Evolutionary conservation across 352 stramenopile species (phyloP), one percentile per base, ranked within the genome.

Genomic region (Aphanomyces cochlioides): DNA sequence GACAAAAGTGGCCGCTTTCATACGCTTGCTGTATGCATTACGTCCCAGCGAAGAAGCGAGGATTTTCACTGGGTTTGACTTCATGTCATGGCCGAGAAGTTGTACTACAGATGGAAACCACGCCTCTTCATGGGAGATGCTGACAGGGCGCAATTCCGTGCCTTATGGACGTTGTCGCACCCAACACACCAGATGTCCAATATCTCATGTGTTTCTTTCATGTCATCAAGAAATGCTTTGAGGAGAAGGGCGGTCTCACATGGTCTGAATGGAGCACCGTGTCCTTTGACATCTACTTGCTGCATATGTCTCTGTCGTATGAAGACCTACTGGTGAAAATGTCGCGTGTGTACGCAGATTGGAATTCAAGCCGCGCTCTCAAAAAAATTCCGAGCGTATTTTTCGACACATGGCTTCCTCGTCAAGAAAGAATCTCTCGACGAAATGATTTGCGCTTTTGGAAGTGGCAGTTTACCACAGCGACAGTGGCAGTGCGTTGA

Each of bases 341-440:
- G 45, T 15, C 13, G 13, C 13, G 13, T n/a, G 45, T 19, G 45
- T 19, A 2, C 2, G 45, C 45, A 53, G n/a, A 53, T 53, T 53
- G 45, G 45, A 19, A 53, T n/a, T 15, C 13, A 15, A 53, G n/a
- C 45, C 45, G 45, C 45, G n/a, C 45, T 19, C 45, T 53, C n/a
- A 1, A 15, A 19, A 2, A 53, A 2, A 19, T 53, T 53, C 45
- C 45, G 45, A 53, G 2, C 45, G 13, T 53, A 53, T 19, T 53
- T 53, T 53, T 53, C 45, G n/a, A 53, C 45, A 53, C 45, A 53
- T 53, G 45, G 45, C 45, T 53, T 15, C 45, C 45, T 15, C n/a
- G n/a, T 19, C 1, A 53, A 1, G 45, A 15, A 15, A 19, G 13
- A 1, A 2, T n/a, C 2, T 53, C 45, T 1, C 13, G 13, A 2